These are phyloP conservation scores for Yarrowia sp. DNA, from an alignment of 805 yeast species.

Conservation along the genomic window DNA sequence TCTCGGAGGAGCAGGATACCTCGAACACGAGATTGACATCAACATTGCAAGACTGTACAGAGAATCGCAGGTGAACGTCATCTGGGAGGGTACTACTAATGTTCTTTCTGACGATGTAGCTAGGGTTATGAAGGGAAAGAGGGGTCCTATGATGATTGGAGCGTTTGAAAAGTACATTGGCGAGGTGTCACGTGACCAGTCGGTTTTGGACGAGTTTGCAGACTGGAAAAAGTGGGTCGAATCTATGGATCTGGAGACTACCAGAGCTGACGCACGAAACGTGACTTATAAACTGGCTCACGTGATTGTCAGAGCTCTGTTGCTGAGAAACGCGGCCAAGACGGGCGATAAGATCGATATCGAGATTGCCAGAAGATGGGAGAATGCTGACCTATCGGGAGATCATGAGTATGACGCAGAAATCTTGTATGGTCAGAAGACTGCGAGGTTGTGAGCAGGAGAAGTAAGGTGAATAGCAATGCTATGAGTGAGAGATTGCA, in stretches of 20 bases:
- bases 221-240: slow-evolving; percentile 14
- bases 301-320: slow-evolving; percentile 3
- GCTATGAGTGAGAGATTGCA: too few relatives aligned
- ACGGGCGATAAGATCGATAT: slow-evolving; percentile 3
- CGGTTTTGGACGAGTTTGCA: neutral
- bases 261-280: slow-evolving; percentile 33
- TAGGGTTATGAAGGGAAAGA: slow-evolving; percentile 40
- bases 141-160: slow-evolving; percentile 4
- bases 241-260: slow-evolving; percentile 15
- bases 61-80: slow-evolving; percentile 48
- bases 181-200: neutral
- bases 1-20: slow-evolving; percentile 49
- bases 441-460: neutral
- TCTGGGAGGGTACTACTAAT: slow-evolving; percentile 51
- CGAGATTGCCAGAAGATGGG: slow-evolving; percentile 23
- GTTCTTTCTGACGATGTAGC: slow-evolving; percentile 47
- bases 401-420: neutral
- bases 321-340: slow-evolving; percentile 9
- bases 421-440: slow-evolving; percentile 5
- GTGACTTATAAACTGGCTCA: slow-evolving; percentile 28
- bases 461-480: too few relatives aligned
- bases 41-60: slow-evolving; percentile 47
- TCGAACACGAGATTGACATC: slow-evolving; percentile 48
- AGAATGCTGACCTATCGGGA: neutral
- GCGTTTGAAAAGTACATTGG: slow-evolving; percentile 25